These are phyloP conservation scores for Alternaria angustiovoidea DNA, from an alignment of 2,329 filamentous ascomycete genomes.

Conservation along the genomic window DNA sequence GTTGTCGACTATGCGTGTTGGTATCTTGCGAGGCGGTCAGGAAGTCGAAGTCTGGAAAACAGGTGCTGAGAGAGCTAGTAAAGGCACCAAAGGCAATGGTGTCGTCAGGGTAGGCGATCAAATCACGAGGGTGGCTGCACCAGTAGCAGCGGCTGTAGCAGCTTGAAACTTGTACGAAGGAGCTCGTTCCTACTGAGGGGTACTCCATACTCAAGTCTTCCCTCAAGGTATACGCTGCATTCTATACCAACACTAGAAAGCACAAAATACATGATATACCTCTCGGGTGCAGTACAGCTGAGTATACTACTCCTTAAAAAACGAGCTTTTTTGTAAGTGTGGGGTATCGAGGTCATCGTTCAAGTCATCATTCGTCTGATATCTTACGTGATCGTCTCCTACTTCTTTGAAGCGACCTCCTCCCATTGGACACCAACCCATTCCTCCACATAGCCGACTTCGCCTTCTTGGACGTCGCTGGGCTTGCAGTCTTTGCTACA, in stretches of 20 bases:
- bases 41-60: conserved; percentile 54
- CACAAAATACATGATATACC: too few species aligned
- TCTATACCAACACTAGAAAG: too few species aligned
- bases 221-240: too few species aligned
- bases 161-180: conserved; percentile 58
- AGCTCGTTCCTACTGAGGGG: too few species aligned
- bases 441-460: conserved; percentile 85
- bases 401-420: conserved; percentile 61
- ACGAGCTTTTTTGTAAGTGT: too few species aligned
- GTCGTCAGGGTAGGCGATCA: conserved; percentile 78
- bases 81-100: conserved; percentile 78
- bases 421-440: conserved; percentile 99
- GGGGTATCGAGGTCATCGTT: background rate
- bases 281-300: too few species aligned
- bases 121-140: conserved; percentile 78
- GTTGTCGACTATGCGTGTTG: conserved; percentile 51
- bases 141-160: conserved; percentile 79
- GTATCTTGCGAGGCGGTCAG: conserved; percentile 49
- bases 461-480: conserved; percentile 64
- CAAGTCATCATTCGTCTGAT: background rate
- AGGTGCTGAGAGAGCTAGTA: conserved; percentile 51
- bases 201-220: too few species aligned
- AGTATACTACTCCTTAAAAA: too few species aligned
- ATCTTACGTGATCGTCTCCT: background rate
- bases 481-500: conserved; percentile 81